Evolutionary conservation across 257 asterid species (phyloP), one percentile per base, ranked within the genome.

Genomic region (Nicotiana paniculata): DNA sequence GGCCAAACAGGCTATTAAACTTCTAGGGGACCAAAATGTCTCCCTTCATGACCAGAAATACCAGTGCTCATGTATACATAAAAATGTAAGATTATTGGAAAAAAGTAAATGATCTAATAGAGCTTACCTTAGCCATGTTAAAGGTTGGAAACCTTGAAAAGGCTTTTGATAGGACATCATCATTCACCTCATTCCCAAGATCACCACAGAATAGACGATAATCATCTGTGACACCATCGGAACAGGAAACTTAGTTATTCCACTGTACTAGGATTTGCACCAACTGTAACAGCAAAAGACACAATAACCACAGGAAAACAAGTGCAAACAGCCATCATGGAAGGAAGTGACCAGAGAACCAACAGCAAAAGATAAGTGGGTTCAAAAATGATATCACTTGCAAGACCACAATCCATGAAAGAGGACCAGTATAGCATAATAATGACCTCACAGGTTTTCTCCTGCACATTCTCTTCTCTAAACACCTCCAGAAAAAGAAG

Each of bases 181-280:
- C 97, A 82, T 96, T 94, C 91, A 96, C 99, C 93, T 95, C 99
- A 86, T 95, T 95, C 83, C 99, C 99, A 86, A 95, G 99, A 89
- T 95, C 97, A 58, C 98, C 98, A 84, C 99, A 94, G 83, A 96
- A 96, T 58, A 94, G 91, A 54, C 98, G 98, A 88, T 87, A 90
- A 86, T 95, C 98, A 93, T 95, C 96, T 95, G 96, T 85, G 83
- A 21, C 59, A 43, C 78, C 58, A 21, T 11, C 33, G n/a, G 2
- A n/a, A 70, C 18, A 70, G 35, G 13, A 53, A 70, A 58, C 11
- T 6, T 58, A 70, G 77, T 70, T 43, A 70, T 43, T 70, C 37
- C 35, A 43, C 59, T 4, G 16, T 43, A 43, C 17, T 21, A 43
- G 17, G 21, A 43, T 70, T 43, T 70, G 78, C 58, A 70, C 33